Base-by-base conservation (phyloP, 2,329 filamentous ascomycete species). In the Dactylellina haptotyla region DNA sequence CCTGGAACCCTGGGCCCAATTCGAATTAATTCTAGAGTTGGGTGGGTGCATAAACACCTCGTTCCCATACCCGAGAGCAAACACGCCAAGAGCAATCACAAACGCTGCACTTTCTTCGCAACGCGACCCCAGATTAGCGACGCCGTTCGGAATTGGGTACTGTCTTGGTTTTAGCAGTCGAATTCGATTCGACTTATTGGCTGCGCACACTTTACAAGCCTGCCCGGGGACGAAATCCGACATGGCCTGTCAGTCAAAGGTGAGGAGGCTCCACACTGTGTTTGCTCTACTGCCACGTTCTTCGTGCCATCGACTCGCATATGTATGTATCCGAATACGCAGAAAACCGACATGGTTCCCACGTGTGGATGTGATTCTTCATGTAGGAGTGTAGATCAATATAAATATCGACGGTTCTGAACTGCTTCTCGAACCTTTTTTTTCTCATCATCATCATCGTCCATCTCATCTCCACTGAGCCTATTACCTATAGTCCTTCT, bases 261-360 rank as follows among this genome's bases (percentile, higher is more conserved):
- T 34, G 43, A 25, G 10, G n/a, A 26, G 53, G 9, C 34, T 57
- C 53, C 18, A 57, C 34, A 25, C 16, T 37, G 30, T 28, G 53
- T 57, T 57, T 57, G 53, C 53, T 57, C 53, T 57, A 57, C 10
- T 39, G 53, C 53, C 53, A 57, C 53, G 53, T 57, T 57, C 28
- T 53, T 12, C 23, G 16, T 53, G 6, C 46, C 18, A n/a, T 50
- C 25, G 18, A 37, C 12, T 16, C 37, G 26, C 48, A 53, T 43
- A 43, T 57, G 53, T 34, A 57, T 56, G 41, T 56, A 41, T 26
- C 51, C 51, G 53, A 43, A 56, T 4, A 25, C 18, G 23, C 51
- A 32, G 9, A 50, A 3, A 10, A 30, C n/a, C 18, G 37, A 1
- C 34, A 18, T 12, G 34, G 53, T 57, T 57, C 23, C 53, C 53